Base-by-base conservation (phyloP, 2,329 filamentous ascomycete genomes). In the Alternaria viburni region DNA sequence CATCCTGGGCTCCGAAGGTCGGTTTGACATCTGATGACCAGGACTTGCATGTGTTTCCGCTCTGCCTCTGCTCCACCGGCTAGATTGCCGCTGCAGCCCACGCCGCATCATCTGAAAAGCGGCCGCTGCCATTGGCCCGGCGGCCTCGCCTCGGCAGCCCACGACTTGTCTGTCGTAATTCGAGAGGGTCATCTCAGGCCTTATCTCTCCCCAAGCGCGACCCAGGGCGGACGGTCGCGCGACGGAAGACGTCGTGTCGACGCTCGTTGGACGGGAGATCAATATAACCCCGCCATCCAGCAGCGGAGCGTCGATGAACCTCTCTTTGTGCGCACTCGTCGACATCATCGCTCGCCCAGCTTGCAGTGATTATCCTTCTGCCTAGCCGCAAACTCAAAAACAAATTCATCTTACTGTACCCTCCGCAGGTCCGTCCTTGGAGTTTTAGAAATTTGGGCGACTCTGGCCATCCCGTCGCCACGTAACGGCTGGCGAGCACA, bases 151-250 rank as follows among this genome's bases (percentile, higher is more conserved):
- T 54, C 60, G 61, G 62, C 66, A 58, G 64, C 64, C 62, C 67
- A 67, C 55, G 59, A 63, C 71, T 73, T 68, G 61, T 58, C 69
- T 70, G 72, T 66, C 68, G 76, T 79, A 79, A 79, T 79, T 77
- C 62, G 57, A 57, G 65, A 66, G 66, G 56, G 75, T 79, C 77
- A 79, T 77, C 62, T 67, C 49, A 54, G 52, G 54, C 62, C 75
- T 78, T 79, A 79, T 79, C 77, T 63, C 59, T 55, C 54, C 59
- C 62, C 67, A 61, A 50, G 50, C 54, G 55, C 57, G 59, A 28
- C 73, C 68, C 66, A 64, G 61, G 63, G 72, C 69, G 69, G 68
- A 69, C 49, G 43, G 55, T 54, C 57, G 66, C 71, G 62, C 70
- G 49, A 62, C 59, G 50, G 55, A 59, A 25, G 45, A 47, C 44